These are phyloP conservation scores for Pelargonium citronellum DNA, from an alignment of 441 rosid genomes.

Conservation along the genomic window DNA sequence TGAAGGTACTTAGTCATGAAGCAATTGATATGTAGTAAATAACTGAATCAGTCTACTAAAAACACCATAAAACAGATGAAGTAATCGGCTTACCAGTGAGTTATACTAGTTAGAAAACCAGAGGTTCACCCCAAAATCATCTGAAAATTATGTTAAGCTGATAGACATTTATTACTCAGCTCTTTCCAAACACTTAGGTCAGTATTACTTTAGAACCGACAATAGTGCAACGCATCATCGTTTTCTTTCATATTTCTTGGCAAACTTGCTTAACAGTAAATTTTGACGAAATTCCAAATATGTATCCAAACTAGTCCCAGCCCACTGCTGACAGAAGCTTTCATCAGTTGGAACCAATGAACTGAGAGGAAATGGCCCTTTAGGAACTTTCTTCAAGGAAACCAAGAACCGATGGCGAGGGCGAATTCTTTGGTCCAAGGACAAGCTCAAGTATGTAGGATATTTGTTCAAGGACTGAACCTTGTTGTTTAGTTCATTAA, in stretches of 20 bases:
- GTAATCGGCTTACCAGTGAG: constrained; percentile 10
- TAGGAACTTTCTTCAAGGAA: constrained; percentile 75
- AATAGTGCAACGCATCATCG: constrained; percentile 22
- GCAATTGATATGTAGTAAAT: neutral
- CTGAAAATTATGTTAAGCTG: constrained; percentile 12
- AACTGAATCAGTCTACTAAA: neutral
- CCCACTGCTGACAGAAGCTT: constrained; percentile 83
- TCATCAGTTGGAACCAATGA: constrained; percentile 82
- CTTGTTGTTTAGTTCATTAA: constrained; percentile 75
- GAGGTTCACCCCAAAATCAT: constrained; percentile 13
- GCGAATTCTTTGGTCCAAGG: constrained; percentile 90
- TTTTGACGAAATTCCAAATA: constrained; percentile 79
- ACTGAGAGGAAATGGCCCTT: constrained; percentile 91
- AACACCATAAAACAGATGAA: neutral
- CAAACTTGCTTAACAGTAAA: constrained; percentile 57
- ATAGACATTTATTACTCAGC: constrained; percentile 12
- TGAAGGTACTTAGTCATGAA: neutral
- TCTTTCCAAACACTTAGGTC: neutral
- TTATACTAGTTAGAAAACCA: constrained; percentile 5
- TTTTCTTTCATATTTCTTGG: constrained; percentile 57
- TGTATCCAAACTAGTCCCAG: constrained; percentile 74
- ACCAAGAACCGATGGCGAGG: constrained; percentile 89
- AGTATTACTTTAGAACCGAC: neutral
- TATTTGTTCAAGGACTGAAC: constrained; percentile 73
- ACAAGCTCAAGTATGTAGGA: constrained; percentile 83